These are phyloP conservation scores for Erodium trifolium DNA, from an alignment of 441 rosid species.

Conservation along the genomic window DNA sequence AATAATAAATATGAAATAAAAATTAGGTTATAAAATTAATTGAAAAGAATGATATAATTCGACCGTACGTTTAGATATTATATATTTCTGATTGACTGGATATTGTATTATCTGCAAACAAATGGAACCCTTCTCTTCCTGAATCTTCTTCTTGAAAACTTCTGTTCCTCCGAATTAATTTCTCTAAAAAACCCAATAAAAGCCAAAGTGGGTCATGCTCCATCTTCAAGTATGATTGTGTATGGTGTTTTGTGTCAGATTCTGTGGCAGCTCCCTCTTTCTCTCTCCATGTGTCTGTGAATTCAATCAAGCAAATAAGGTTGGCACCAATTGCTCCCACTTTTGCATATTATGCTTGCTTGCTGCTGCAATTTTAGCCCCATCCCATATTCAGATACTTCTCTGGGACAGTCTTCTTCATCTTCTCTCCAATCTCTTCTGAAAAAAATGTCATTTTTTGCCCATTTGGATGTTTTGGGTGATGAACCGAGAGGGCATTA, in stretches of 20 bases:
- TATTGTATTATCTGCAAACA: neutral
- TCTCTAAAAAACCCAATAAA: neutral
- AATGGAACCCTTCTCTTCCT: neutral
- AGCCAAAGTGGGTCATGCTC: neutral
- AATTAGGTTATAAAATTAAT: neutral
- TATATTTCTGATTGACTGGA: neutral
- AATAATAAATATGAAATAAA: neutral
- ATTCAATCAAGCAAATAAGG: neutral
- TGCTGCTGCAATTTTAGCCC: constrained; percentile 1
- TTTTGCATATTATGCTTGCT: neutral
- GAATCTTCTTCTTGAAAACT: neutral
- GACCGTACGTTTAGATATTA: neutral
- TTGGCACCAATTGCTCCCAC: constrained; percentile 1
- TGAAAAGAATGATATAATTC: neutral
- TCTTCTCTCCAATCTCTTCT: neutral
- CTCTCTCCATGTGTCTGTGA: constrained; percentile 3
- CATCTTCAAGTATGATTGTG: neutral
- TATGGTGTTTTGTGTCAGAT: constrained; percentile 1
- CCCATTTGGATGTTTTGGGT: neutral
- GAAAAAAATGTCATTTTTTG: neutral
- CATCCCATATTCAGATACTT: neutral
- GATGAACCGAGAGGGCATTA: neutral
- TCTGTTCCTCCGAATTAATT: neutral
- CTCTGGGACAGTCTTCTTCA: neutral
- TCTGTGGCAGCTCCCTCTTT: neutral